Conservation (phyloP, 345 rosid species). For the Eucalyptus microcorys region DNA sequence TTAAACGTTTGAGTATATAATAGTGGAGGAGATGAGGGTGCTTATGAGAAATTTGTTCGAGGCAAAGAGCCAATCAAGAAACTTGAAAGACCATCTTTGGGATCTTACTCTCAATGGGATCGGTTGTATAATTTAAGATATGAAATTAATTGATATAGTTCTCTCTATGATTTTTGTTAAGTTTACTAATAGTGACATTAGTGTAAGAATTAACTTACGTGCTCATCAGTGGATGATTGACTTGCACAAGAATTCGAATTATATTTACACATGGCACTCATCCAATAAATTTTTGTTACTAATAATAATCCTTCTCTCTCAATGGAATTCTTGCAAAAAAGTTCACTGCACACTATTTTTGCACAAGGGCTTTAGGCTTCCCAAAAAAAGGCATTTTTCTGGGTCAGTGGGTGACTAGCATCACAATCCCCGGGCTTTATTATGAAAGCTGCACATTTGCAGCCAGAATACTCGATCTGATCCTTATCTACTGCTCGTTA, state of each 20-base stretch:
- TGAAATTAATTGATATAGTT: neutral
- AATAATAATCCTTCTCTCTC: neutral
- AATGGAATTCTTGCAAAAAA: neutral
- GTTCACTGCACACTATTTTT: neutral
- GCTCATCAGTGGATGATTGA: neutral
- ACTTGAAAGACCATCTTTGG: neutral
- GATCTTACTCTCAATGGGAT: neutral
- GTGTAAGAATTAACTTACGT: neutral
- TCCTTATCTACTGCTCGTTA: neutral
- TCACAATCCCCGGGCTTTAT: neutral
- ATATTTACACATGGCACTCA: neutral
- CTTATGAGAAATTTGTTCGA: neutral
- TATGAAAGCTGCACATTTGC: neutral
- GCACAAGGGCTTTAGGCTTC: neutral
- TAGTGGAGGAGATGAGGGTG: slow-evolving; percentile 17
- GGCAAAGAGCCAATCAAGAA: neutral
- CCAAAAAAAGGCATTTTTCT: neutral
- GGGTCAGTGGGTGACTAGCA: neutral
- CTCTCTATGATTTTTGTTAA: neutral
- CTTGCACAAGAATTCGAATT: neutral
- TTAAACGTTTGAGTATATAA: slow-evolving; percentile 24
- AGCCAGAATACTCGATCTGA: neutral
- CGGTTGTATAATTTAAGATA: neutral
- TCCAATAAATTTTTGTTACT: neutral
- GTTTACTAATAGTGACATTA: neutral